Evolutionary conservation across 106 monocot genomes (phyloP), one percentile per base, ranked within the genome.

Genomic region (Acorus gramineus): DNA sequence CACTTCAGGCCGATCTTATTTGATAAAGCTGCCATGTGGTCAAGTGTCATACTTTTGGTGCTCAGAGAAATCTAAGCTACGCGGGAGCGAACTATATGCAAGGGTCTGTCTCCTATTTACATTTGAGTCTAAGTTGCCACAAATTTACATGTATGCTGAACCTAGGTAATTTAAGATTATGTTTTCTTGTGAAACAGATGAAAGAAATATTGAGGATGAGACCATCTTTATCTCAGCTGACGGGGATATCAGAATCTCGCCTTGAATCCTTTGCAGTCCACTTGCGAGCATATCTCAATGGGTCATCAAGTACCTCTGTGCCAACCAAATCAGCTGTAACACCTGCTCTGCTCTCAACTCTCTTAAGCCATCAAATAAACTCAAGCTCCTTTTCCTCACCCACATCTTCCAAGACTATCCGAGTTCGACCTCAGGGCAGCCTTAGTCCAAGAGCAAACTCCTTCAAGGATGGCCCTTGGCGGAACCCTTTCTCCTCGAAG

Each of bases 191-290:
- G 12, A 52, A 8, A 44, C 81, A 98, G 96, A 89, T 98, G 92
- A 91, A 92, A 69, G 81, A 85, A 73, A 46, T 98, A 59, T 65
- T 92, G 42, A 54, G 51, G 61, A 81, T 63, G 54, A 85, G 78
- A 61, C 98, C 92, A 11, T 79, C 88, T 59, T 73, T 98, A 52
- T 81, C 98, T 10, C 59, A 78, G 71, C 73, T 98, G 13, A 86
- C 92, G 53, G 98, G 98, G 56, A 84, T 98, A 14, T 75, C 77
- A 61, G 75, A 72, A 49, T 71, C 73, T 4, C 92, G 98, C 10
- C 83, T 98, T 50, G 76, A 85, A 65, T 85, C 92, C n/a, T 91
- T 98, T 74, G 98, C 83, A 6, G 73, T 52, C 56, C 88, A 89
- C 80, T 67, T 98, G 14, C 79, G 83, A 44, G 65, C 77, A 11